These are phyloP conservation scores for Lolium perenne DNA, from an alignment of 176 grass and related monocot species.

Conservation along the genomic window DNA sequence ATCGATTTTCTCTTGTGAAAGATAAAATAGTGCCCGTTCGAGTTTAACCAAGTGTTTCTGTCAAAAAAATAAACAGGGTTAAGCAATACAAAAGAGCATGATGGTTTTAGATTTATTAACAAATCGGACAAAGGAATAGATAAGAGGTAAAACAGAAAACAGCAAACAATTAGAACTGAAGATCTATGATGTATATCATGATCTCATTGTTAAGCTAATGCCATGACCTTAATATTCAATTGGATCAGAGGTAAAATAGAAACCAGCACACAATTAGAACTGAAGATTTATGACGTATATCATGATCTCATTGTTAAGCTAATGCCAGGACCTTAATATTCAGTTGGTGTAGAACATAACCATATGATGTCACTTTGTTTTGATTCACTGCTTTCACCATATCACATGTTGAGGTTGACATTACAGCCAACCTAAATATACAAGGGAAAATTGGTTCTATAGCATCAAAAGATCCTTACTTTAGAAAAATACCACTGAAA, in stretches of 20 bases:
- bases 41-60: conserved; percentile 67
- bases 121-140: background rate
- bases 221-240: conserved; percentile 9
- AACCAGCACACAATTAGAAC: background rate
- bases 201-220: conserved; percentile 13
- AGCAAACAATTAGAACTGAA: background rate
- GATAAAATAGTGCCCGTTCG: conserved; percentile 62
- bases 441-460: too few species aligned
- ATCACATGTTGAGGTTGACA: background rate
- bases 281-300: background rate
- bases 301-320: conserved; percentile 2
- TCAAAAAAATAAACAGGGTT: conserved; percentile 41
- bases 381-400: background rate
- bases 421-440: background rate
- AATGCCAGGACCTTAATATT: conserved; percentile 11
- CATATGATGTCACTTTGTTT: background rate
- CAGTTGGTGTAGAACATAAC: background rate
- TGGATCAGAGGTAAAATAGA: background rate
- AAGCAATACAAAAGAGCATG: conserved; percentile 18
- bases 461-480: too few species aligned
- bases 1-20: conserved; percentile 54
- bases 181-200: background rate
- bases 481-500: too few species aligned
- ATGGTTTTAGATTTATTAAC: conserved; percentile 18
- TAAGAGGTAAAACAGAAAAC: background rate